Evolutionary conservation across 176 grass and related monocot genomes (phyloP), one percentile per base, ranked within the genome.

Genomic region (Oryza glumipatula): DNA sequence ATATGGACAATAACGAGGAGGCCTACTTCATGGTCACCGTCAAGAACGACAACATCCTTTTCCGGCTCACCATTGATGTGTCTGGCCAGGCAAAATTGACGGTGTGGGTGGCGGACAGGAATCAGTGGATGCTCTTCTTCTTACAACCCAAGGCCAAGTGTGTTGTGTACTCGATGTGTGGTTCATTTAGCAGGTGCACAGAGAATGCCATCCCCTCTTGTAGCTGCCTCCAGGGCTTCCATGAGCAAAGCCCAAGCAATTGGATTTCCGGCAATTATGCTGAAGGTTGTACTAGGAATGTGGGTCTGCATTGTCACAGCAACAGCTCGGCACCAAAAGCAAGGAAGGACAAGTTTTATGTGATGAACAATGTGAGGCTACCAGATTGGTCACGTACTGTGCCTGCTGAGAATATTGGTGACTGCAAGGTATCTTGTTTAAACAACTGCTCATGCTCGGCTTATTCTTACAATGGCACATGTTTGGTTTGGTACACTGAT

Each of bases 401-500:
- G 67, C 13, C 19, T 13, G 74, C n/a, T 38, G 43, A 13, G 5
- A 73, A 35, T 48, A 68, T 77, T n/a, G 35, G 74, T 13, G 26
- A 89, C 1, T 89, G 81, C 46, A 39, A 80, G 65, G 38, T 23
- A 9, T 17, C 75, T 60, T 89, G 81, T 43, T 43, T 89, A 12
- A 58, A 74, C 15, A 80, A 89, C 44, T 84, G 87, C 68, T 80
- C 87, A 43, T 89, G 87, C 35, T 73, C 22, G 45, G 87, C 74
- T 23, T 89, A 84, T 39, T 78, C 67, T 22, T 84, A 84, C 74
- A 17, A 30, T 19, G 70, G 30, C 17, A 65, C 61, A 11, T 90
- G 88, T 49, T 78, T 6, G 3, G 16, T 82, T 4, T 90, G 76
- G 70, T 72, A 77, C 54, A 71, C 70, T 0, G 49, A 77, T 30